These are phyloP conservation scores for Mycocalia duriaeana DNA, from an alignment of 1,284 basidiomycete species.

Conservation along the genomic window DNA sequence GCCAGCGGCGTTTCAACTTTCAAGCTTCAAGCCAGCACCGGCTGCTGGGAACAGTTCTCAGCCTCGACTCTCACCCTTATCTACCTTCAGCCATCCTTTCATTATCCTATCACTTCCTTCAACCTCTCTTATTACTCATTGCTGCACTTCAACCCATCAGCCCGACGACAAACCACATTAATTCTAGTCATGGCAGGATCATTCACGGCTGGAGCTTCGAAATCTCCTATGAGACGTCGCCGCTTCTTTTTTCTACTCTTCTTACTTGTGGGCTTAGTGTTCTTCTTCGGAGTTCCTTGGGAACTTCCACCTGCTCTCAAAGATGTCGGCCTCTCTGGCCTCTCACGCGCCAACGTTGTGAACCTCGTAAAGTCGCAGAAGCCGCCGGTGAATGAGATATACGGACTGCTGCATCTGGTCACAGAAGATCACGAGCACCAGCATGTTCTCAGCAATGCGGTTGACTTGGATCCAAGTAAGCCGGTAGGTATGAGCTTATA, in stretches of 20 bases:
- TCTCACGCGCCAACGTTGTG: constrained; percentile 37
- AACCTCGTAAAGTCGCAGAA: constrained; percentile 25
- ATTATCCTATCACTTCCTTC: too few relatives aligned
- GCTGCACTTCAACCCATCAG: too few relatives aligned
- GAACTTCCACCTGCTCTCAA: constrained; percentile 34
- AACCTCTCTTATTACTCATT: constrained; percentile 14
- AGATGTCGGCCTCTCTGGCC: constrained; percentile 23
- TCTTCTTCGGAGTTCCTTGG: constrained; percentile 29
- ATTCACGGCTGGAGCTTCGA: constrained; percentile 8
- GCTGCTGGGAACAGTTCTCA: too few relatives aligned
- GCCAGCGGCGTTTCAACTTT: too few relatives aligned
- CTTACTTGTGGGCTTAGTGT: constrained; percentile 18
- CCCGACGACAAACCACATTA: too few relatives aligned
- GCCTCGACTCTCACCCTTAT: too few relatives aligned
- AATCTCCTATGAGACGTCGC: constrained; percentile 35
- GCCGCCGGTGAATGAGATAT: constrained; percentile 46
- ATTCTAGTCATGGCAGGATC: too few relatives aligned
- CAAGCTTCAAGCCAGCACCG: too few relatives aligned
- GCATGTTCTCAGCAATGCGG: constrained; percentile 34
- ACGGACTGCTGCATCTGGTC: constrained; percentile 60
- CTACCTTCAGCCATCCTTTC: not conserved
- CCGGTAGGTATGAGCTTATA: constrained; percentile 50
- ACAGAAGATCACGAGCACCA: constrained; percentile 41
- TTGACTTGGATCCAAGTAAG: constrained; percentile 37
- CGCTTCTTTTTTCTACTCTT: constrained; percentile 32